phyloP scores from a whole-genome alignment of 345 rosid genomes.

The Isatis tinctoria region DNA sequence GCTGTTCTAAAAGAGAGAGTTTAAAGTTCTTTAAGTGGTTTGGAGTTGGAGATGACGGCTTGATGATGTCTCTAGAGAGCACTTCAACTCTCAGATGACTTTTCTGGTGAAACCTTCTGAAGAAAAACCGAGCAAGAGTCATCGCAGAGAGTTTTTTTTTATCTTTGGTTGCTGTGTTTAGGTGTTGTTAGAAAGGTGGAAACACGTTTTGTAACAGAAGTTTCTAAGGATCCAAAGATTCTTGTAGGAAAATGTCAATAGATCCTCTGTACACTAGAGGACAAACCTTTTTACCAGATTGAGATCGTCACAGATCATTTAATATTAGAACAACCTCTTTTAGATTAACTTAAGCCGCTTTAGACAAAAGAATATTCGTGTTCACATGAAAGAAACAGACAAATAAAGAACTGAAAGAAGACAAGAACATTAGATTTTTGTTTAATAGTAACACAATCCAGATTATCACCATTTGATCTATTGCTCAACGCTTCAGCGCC shows the following conservation, averaged over 20 bases:
- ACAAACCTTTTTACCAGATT: background rate
- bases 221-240: conserved; percentile 15
- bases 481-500: no score
- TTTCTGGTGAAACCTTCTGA: conserved; percentile 24
- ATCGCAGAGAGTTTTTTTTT: background rate
- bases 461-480: no score
- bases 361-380: background rate
- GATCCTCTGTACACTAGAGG: conserved; percentile 15
- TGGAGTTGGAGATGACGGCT: conserved; percentile 46
- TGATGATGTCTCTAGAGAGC: conserved; percentile 35
- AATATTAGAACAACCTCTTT: background rate
- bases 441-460: no score
- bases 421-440: no score
- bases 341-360: background rate
- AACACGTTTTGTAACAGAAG: background rate
- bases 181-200: background rate
- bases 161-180: background rate
- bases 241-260: conserved; percentile 24
- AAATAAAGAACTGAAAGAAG: no score
- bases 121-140: conserved; percentile 11
- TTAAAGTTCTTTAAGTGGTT: conserved; percentile 20
- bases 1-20: conserved; percentile 41
- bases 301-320: background rate
- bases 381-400: background rate
- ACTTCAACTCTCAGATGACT: conserved; percentile 15